Base-by-base conservation (phyloP, 2,329 filamentous ascomycete species). In the Zymoseptoria passerinii region DNA sequence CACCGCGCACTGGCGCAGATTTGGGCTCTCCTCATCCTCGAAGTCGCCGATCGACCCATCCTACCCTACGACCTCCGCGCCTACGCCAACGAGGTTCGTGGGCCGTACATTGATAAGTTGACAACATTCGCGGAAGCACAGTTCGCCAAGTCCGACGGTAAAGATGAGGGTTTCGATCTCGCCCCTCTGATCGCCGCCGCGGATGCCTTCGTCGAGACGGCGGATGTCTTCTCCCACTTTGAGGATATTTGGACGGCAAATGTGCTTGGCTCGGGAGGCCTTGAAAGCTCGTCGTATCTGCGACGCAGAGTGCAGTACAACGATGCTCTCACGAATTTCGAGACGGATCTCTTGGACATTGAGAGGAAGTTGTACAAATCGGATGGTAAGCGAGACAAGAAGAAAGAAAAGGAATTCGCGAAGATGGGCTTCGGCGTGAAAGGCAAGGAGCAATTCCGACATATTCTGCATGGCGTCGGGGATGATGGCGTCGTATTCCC, bases 401-500 rank as follows among this genome's bases (percentile, higher is more conserved):
- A 63, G 19, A 56, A 51, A n/a, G 58, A 61, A 8, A 55, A 61
- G 13, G 19, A 57, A 1, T 52, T 55, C 16, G 62, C 61, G 20
- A 55, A 51, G 18, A 58, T 59, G 9, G 55, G 59, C 8, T 58
- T 66, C 48, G 69, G 69, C 4, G 82, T 95, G 4, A 89, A 89
- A 48, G 90, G 90, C 66, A 86, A 92, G 63, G 89, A 88, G 4
- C 94, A 97, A 75, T 99, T 91, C 80, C 96, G 95, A 73, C 94
- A 96, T 74, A 82, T 95, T 69, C 77, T 99, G 58, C 95, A 92
- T 71, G 92, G 89, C 90, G 68, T 77, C 83, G 2, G 92, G 90
- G 82, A 86, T 64, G 82, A 87, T 29, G 81, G 82, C 57, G 82
- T 82, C 0, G 83, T 83, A 61, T 95, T 95, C 75, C 92, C 92